These are phyloP conservation scores for Pseudohalonectria lignicola DNA, from an alignment of 2,329 filamentous ascomycete genomes.

Conservation along the genomic window DNA sequence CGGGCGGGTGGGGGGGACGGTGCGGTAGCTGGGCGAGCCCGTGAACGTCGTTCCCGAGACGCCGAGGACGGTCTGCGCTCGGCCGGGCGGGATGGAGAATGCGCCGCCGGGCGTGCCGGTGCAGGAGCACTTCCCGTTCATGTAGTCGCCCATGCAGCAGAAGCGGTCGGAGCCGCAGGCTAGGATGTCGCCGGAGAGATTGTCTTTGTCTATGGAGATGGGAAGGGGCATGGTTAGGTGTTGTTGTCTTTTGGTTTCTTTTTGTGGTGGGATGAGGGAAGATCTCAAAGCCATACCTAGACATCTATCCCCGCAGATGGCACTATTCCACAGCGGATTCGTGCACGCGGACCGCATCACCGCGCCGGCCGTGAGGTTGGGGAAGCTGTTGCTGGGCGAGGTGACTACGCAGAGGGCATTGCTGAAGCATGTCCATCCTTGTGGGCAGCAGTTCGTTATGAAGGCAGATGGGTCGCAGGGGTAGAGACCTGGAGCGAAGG, in stretches of 20 bases:
- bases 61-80: slow-evolving; percentile 10
- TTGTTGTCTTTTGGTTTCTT: not conserved
- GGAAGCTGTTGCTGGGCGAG: slow-evolving; percentile 6
- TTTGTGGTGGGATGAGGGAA: not conserved
- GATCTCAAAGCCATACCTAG: too few species aligned
- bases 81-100: slow-evolving; percentile 5
- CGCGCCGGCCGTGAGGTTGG: slow-evolving; percentile 10
- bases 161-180: slow-evolving; percentile 9
- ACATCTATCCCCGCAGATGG: slow-evolving; percentile 12
- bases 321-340: slow-evolving; percentile 12
- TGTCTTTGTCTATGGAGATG: slow-evolving; percentile 2
- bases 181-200: slow-evolving; percentile 8
- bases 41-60: slow-evolving; percentile 6
- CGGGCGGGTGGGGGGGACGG: not conserved
- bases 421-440: slow-evolving; percentile 14
- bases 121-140: slow-evolving; percentile 11
- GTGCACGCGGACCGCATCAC: slow-evolving; percentile 13
- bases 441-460: slow-evolving; percentile 12
- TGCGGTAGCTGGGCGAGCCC: slow-evolving; percentile 4
- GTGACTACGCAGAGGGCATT: slow-evolving; percentile 13
- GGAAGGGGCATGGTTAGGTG: not conserved
- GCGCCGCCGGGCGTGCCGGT: slow-evolving; percentile 1
- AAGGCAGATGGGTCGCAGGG: slow-evolving; percentile 9
- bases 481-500: slow-evolving; percentile 10
- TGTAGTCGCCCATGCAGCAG: slow-evolving; percentile 13